Conservation (phyloP, 345 rosid genomes). For the Brassica cretica region DNA sequence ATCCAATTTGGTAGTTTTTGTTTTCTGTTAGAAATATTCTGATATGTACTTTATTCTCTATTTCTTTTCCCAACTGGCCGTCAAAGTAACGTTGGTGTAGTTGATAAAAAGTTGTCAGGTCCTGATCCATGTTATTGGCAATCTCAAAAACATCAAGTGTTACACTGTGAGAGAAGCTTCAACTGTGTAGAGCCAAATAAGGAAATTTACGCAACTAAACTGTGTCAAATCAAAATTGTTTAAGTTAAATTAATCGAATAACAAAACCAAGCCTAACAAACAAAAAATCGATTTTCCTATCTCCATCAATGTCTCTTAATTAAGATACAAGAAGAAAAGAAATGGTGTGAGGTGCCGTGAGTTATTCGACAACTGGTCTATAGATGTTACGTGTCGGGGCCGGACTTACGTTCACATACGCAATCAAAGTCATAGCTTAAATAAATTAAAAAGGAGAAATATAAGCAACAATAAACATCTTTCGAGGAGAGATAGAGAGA, state of each 20-base stretch:
- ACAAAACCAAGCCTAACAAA: not conserved
- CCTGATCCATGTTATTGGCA: not conserved
- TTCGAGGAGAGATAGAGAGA: not conserved
- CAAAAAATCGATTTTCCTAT: not conserved
- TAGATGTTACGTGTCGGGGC: conserved; percentile 23
- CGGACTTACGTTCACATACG: not conserved
- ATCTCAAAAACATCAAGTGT: not conserved
- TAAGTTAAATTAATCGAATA: not conserved
- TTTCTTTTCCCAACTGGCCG: not conserved
- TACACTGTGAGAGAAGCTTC: not conserved
- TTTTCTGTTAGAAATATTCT: too few species aligned
- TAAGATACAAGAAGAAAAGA: not conserved
- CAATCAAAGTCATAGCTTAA: not conserved
- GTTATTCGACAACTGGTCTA: conserved; percentile 15
- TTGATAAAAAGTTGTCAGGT: not conserved
- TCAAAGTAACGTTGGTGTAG: not conserved
- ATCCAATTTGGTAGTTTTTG: too few species aligned
- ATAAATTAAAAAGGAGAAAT: not conserved
- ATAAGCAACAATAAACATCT: conserved; percentile 4
- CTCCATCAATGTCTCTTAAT: not conserved
- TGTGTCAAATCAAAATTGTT: not conserved
- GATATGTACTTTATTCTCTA: not conserved
- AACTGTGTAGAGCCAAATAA: not conserved
- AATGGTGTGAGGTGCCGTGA: conserved; percentile 4
- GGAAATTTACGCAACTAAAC: not conserved